These are phyloP conservation scores for Coffea canephora DNA, from an alignment of 257 asterid genomes.

Conservation along the genomic window DNA sequence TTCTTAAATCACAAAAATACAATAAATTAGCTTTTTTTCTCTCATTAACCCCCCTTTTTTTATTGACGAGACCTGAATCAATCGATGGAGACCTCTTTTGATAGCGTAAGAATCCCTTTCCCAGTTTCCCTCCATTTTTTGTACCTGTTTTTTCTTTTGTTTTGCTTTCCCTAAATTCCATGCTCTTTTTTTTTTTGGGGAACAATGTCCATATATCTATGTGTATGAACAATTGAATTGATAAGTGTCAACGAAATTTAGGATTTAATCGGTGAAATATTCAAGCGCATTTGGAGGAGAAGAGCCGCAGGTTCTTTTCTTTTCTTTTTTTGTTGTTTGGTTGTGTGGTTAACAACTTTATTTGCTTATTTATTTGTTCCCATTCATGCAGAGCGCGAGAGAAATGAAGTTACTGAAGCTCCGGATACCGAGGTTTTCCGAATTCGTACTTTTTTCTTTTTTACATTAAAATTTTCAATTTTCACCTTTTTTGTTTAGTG, in stretches of 20 bases:
- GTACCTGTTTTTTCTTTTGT: not conserved
- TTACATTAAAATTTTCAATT: not conserved
- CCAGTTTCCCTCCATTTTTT: not conserved
- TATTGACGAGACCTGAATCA: not conserved
- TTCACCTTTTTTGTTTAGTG: not conserved
- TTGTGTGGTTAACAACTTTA: not conserved
- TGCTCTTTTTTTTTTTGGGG: not conserved
- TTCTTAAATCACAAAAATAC: no score
- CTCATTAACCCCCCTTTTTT: not conserved
- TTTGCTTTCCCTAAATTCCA: not conserved
- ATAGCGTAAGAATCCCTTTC: conserved; percentile 41
- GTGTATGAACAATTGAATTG: not conserved
- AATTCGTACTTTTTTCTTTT: conserved; percentile 19
- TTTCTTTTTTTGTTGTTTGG: not conserved
- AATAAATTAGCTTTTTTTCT: not conserved
- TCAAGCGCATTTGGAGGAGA: conserved; percentile 72
- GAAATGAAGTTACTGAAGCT: conserved; percentile 55
- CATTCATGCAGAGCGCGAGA: conserved; percentile 60
- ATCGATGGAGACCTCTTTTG: conserved; percentile 53
- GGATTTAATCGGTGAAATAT: conserved; percentile 80
- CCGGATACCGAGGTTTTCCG: conserved; percentile 35
- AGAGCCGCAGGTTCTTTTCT: conserved; percentile 62
- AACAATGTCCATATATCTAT: no score
- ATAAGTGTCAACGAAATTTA: conserved; percentile 27
- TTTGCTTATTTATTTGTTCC: not conserved